Conservation (phyloP, 768 basidiomycete species). For the Mycena pura region DNA sequence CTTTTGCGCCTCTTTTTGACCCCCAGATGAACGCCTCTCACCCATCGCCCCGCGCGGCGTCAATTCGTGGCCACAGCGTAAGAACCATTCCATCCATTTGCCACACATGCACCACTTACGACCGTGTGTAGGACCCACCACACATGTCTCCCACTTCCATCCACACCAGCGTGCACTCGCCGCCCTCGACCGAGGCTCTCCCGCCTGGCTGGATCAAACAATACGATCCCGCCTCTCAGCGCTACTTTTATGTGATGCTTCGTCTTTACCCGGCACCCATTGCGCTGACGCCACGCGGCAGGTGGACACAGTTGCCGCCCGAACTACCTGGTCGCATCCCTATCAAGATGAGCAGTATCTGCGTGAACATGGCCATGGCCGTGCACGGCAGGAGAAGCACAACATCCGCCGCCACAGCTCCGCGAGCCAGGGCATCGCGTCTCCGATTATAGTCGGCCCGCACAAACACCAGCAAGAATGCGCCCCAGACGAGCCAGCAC, state of each 20-base stretch:
- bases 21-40: background rate
- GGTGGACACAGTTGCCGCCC: slow-evolving; percentile 22
- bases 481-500: slow-evolving; percentile 12
- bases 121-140: background rate
- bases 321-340: slow-evolving; percentile 26
- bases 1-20: background rate
- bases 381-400: slow-evolving; percentile 12
- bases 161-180: background rate
- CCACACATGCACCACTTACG: too few species aligned
- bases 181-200: slow-evolving; percentile 13
- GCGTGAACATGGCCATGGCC: slow-evolving; percentile 22
- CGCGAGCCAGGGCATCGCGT: slow-evolving; percentile 23
- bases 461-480: slow-evolving; percentile 13
- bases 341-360: slow-evolving; percentile 25
- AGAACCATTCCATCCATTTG: background rate
- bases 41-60: background rate
- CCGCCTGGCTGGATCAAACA: slow-evolving; percentile 27
- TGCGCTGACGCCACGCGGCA: slow-evolving; percentile 1
- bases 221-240: slow-evolving; percentile 17
- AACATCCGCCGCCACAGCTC: slow-evolving; percentile 26
- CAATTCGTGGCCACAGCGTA: slow-evolving; percentile 7
- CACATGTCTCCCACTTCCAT: background rate
- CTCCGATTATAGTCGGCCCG: slow-evolving; percentile 20
- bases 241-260: slow-evolving; percentile 23
- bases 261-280: background rate